Base-by-base conservation (phyloP, 2,329 filamentous ascomycete species). In the Aspergillus clavatus region DNA sequence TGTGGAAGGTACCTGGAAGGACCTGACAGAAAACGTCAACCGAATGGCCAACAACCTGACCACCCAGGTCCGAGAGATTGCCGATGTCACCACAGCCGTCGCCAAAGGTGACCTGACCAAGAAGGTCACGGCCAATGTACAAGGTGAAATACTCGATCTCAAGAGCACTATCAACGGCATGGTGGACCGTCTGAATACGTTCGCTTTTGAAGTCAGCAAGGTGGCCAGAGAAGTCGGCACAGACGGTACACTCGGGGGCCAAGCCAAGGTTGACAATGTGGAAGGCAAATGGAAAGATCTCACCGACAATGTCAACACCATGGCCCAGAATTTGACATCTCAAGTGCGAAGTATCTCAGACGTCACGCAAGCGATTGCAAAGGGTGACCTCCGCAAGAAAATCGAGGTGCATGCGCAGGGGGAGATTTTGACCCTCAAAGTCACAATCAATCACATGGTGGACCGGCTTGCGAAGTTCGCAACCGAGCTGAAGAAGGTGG, bases 381-480 rank as follows among this genome's bases (percentile, higher is more conserved):
- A 93, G 63, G 91, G 91, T 62, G 89, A 96, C 70, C 89, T 97
- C 81, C 94, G 87, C 68, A 87, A 90, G 68, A 93, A 93, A 72
- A 95, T 97, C 59, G 87, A 95, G 54, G 91, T 97, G 6, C 86
- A 95, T 59, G 91, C 91, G 43, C 89, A 91, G 68, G 91, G 91
- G 70, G 91, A 97, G 69, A 95, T 97, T 53, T 80, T 93, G 53
- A 84, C 95, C 2, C 73, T 97, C 42, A 96, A 96, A 66, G 89
- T 94, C 62, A 97, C 91, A 35, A 95, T 96, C 73, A 96, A 96
- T 67, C 91, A 96, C 82, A 96, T 96, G 91, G 91, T 97, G 54
- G 90, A 90, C 65, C 83, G 91, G 52, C 74, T 98, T 40, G 94
- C 93, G 48, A 91, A 91, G 54, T 97, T 96, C 80, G 95, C 90